phyloP scores from a whole-genome alignment of 768 basidiomycete genomes.

The Tricholoma furcatifolium region DNA sequence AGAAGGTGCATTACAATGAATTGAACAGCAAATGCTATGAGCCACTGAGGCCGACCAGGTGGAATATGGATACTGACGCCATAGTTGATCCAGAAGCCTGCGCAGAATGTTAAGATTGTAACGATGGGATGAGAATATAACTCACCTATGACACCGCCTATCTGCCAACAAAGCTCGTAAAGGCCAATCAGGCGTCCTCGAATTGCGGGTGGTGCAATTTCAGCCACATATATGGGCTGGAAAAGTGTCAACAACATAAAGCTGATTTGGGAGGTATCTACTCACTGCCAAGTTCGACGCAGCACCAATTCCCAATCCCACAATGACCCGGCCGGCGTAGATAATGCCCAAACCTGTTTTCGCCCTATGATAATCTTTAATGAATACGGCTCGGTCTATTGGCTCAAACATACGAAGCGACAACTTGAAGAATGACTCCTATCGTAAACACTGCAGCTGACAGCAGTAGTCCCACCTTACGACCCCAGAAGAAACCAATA shows the following conservation, averaged over 20 bases:
- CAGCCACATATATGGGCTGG: conserved; percentile 42
- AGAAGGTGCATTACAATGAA: conserved; percentile 25
- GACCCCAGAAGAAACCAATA: conserved; percentile 37
- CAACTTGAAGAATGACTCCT: conserved; percentile 37
- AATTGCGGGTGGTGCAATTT: conserved; percentile 43
- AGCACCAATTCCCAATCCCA: conserved; percentile 40
- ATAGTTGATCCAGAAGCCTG: conserved; percentile 38
- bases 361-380: conserved; percentile 14
- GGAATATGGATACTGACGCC: conserved; percentile 29
- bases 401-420: conserved; percentile 23
- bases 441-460: conserved; percentile 36
- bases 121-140: conserved; percentile 5
- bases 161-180: conserved; percentile 49
- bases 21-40: conserved; percentile 38
- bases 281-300: conserved; percentile 33
- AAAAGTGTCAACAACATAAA: not conserved
- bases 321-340: conserved; percentile 42
- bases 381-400: not conserved
- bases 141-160: conserved; percentile 41
- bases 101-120: not conserved
- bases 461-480: conserved; percentile 32
- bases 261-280: not conserved
- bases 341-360: conserved; percentile 33
- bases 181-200: conserved; percentile 47
- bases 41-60: conserved; percentile 31